phyloP scores from a whole-genome alignment of 106 monocot species.

The Gastrodia elata region DNA sequence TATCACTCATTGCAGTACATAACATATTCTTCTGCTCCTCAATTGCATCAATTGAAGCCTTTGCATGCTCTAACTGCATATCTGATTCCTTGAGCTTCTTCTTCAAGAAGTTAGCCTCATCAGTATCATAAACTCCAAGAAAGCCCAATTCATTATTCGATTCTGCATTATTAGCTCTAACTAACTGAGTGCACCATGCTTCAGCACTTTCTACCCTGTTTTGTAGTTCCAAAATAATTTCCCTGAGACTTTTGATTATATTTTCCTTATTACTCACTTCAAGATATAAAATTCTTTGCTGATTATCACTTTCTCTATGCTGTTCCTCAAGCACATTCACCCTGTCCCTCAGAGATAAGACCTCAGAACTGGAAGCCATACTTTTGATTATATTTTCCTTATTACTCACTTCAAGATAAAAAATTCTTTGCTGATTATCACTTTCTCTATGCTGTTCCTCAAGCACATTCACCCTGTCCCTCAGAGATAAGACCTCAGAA shows the following conservation, averaged over 20 bases:
- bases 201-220: slow-evolving; percentile 46
- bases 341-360: slow-evolving; percentile 25
- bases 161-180: slow-evolving; percentile 37
- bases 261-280: slow-evolving; percentile 30
- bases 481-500: slow-evolving; percentile 24
- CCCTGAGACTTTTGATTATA: slow-evolving; percentile 29
- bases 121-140: slow-evolving; percentile 29
- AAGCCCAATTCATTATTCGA: slow-evolving; percentile 39
- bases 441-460: slow-evolving; percentile 45
- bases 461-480: slow-evolving; percentile 32
- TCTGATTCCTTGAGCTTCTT: slow-evolving; percentile 66
- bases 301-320: slow-evolving; percentile 15
- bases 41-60: slow-evolving; percentile 65
- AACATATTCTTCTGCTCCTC: slow-evolving; percentile 54
- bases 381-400: slow-evolving; percentile 23
- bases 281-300: slow-evolving; percentile 17
- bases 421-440: slow-evolving; percentile 23
- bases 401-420: no score
- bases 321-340: slow-evolving; percentile 39
- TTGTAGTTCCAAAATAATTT: slow-evolving; percentile 35
- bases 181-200: slow-evolving; percentile 27
- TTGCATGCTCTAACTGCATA: slow-evolving; percentile 66
- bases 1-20: slow-evolving; percentile 53
- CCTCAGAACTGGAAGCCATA: slow-evolving; percentile 17
- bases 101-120: slow-evolving; percentile 41